phyloP scores from a whole-genome alignment of 176 grass and related monocot genomes.

The Cenchrus purpureus region DNA sequence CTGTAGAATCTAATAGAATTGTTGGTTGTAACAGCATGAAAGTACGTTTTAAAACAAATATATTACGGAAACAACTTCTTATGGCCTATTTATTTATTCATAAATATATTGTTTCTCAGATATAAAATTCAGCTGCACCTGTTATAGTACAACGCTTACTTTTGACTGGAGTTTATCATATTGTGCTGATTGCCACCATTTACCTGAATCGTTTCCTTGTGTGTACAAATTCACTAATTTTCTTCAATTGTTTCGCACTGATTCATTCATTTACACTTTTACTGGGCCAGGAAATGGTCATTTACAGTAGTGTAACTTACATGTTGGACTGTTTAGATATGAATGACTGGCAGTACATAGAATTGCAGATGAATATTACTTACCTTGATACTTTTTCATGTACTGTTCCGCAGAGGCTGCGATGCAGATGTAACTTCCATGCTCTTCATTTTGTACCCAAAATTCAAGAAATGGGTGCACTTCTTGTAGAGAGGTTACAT shows the following conservation, averaged over 20 bases:
- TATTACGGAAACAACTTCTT: neutral
- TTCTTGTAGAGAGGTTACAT: constrained; percentile 86
- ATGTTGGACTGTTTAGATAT: constrained; percentile 3
- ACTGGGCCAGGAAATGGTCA: neutral
- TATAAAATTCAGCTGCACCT: neutral
- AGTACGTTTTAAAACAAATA: neutral
- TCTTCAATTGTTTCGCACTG: neutral
- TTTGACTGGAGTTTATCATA: neutral
- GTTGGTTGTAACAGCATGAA: too few species aligned
- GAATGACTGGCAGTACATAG: neutral
- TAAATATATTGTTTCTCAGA: neutral
- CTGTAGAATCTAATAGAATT: constrained; percentile 3
- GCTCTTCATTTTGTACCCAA: constrained; percentile 85
- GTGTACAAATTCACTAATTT: neutral
- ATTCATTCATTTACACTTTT: constrained; percentile 10
- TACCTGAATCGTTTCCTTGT: constrained; percentile 8
- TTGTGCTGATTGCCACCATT: constrained; percentile 24
- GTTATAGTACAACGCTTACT: neutral
- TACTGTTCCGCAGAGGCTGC: constrained; percentile 67
- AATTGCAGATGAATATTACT: neutral
- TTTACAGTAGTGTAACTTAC: neutral
- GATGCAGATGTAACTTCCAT: constrained; percentile 99
- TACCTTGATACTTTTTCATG: neutral
- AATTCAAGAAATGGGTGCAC: constrained; percentile 86
- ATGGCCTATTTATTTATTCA: neutral